Conservation (phyloP, 2,329 filamentous ascomycete species). For the Decorospora gaudefroyi region DNA sequence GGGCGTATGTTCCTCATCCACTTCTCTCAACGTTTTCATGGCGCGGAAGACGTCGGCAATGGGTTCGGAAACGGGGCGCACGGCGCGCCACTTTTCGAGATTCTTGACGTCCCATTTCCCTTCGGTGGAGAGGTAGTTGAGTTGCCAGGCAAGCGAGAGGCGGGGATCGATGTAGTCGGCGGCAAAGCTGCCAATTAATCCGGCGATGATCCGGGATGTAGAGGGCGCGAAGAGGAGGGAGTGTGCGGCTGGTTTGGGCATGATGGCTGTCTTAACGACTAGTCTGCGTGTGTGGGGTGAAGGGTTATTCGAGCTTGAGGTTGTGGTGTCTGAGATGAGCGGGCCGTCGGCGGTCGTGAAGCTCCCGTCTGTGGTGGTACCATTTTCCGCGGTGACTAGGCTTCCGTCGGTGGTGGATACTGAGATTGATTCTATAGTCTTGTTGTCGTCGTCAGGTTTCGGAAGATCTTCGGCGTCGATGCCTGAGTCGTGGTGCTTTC, state of each 20-base stretch:
- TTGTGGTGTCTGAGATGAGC: constrained; percentile 8
- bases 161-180: constrained; percentile 73
- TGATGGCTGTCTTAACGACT: constrained; percentile 68
- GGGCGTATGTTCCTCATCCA: constrained; percentile 81
- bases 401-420: constrained; percentile 25
- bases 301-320: constrained; percentile 15
- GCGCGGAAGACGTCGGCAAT: constrained; percentile 83
- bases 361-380: constrained; percentile 48
- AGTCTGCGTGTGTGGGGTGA: constrained; percentile 37
- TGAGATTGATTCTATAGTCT: constrained; percentile 20
- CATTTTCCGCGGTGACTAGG: constrained; percentile 21
- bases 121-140: constrained; percentile 83
- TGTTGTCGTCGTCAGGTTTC: constrained; percentile 22
- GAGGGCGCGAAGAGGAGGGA: constrained; percentile 79
- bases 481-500: constrained; percentile 44
- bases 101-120: constrained; percentile 99
- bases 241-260: constrained; percentile 80
- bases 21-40: constrained; percentile 90
- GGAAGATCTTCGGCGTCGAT: constrained; percentile 40
- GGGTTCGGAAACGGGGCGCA: constrained; percentile 74
- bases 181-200: constrained; percentile 82
- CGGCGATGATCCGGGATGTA: constrained; percentile 75
- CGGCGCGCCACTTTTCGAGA: constrained; percentile 83
- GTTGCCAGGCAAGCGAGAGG: constrained; percentile 84
- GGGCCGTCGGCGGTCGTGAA: constrained; percentile 19